Percentiles rank a stretch among this genome's conserved stretches.
phyloP scores from a whole-genome alignment of 139 green algal genomes.

The Picochlorum sp. region DNA sequence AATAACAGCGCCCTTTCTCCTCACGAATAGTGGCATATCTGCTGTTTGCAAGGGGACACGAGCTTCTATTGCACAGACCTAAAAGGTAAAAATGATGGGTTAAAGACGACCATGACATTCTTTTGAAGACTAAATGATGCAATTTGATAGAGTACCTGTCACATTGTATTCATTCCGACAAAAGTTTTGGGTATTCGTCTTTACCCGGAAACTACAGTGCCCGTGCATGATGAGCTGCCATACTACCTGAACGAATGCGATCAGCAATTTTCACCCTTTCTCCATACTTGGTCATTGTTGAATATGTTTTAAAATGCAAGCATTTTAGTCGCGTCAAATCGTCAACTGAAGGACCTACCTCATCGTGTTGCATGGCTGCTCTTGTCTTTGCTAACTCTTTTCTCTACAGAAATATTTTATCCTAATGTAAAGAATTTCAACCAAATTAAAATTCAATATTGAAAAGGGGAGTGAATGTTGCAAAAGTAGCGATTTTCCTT shows the following conservation, averaged over 20 bases:
- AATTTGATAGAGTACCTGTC: slow-evolving; percentile 39
- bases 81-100: slow-evolving; percentile 7
- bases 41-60: slow-evolving; percentile 92
- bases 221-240: slow-evolving; percentile 89
- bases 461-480: too few species aligned
- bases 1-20: slow-evolving; percentile 70
- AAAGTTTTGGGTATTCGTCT: slow-evolving; percentile 88
- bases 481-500: too few species aligned
- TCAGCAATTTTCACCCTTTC: not conserved
- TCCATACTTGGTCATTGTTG: too few species aligned
- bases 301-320: too few species aligned
- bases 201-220: slow-evolving; percentile 90
- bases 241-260: slow-evolving; percentile 12
- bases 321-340: too few species aligned
- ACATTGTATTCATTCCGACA: slow-evolving; percentile 98
- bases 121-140: slow-evolving; percentile 76
- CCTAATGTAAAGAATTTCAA: too few species aligned
- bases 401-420: too few species aligned
- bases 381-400: too few species aligned
- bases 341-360: slow-evolving; percentile 7
- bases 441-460: too few species aligned
- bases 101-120: slow-evolving; percentile 69
- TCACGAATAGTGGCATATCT: slow-evolving; percentile 86
- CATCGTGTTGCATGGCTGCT: slow-evolving; percentile 36
- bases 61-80: slow-evolving; percentile 83